These are phyloP conservation scores for Phialophora macrospora DNA, from an alignment of 2,329 filamentous ascomycete genomes.

Conservation along the genomic window DNA sequence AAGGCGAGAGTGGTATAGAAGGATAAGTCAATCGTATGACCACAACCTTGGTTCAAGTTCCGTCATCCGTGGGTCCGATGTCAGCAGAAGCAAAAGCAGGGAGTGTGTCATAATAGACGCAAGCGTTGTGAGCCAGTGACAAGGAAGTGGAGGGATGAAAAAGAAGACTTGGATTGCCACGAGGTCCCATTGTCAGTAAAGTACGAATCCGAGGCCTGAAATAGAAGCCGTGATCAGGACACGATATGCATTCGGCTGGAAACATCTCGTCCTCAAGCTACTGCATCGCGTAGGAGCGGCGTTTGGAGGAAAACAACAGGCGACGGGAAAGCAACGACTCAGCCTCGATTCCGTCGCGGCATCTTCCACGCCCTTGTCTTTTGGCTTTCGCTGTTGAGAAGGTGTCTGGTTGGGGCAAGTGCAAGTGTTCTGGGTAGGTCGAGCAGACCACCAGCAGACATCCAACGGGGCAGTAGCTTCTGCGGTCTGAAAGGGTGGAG, in stretches of 20 bases:
- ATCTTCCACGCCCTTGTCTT: conserved; percentile 21
- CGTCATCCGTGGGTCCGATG: conserved; percentile 24
- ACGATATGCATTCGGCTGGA: conserved; percentile 30
- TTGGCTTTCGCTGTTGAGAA: conserved; percentile 15
- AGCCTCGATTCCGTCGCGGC: conserved; percentile 32
- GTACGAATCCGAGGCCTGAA: conserved; percentile 29
- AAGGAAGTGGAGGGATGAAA: conserved; percentile 14
- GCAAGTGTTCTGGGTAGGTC: conserved; percentile 15
- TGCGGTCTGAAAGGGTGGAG: conserved; percentile 15
- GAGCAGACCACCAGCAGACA: conserved; percentile 24
- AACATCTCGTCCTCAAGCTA: conserved; percentile 23
- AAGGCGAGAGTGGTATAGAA: background rate
- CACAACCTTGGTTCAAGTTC: conserved; percentile 15
- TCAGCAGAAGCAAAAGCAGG: conserved; percentile 24
- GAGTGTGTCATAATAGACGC: conserved; percentile 25
- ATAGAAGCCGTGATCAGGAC: conserved; percentile 24
- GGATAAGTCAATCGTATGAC: conserved; percentile 20
- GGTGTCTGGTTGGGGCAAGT: conserved; percentile 17
- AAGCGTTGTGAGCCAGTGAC: conserved; percentile 1
- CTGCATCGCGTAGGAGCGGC: conserved; percentile 25
- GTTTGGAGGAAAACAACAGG: conserved; percentile 11
- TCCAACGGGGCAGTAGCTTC: conserved; percentile 11
- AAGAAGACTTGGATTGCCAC: conserved; percentile 24
- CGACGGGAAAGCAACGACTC: conserved; percentile 29
- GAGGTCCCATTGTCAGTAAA: conserved; percentile 21